Conservation (phyloP, 2,329 filamentous ascomycete species). For the Aspergillus udagawae region DNA sequence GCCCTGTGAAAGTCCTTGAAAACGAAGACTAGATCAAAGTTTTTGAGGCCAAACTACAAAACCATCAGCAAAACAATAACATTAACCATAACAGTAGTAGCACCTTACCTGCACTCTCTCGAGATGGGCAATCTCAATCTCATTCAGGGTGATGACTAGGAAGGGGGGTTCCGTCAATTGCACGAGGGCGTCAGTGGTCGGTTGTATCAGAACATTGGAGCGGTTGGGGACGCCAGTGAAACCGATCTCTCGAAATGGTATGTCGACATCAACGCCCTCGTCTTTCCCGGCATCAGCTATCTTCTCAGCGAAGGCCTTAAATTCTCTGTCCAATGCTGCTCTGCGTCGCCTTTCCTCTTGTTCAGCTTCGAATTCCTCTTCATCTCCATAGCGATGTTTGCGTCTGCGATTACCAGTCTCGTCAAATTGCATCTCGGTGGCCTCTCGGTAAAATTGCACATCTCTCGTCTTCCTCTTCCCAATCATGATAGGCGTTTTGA, state of each 20-base stretch:
- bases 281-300: conserved; percentile 92
- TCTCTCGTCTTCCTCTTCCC: conserved; percentile 99
- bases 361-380: conserved; percentile 97
- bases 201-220: conserved; percentile 92
- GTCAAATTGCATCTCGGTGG: conserved; percentile 97
- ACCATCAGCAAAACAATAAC: conserved; percentile 20
- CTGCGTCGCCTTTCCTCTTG: conserved; percentile 91
- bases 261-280: conserved; percentile 88
- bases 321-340: conserved; percentile 89
- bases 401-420: conserved; percentile 97
- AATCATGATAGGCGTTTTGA: conserved; percentile 97
- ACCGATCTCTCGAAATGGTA: conserved; percentile 92
- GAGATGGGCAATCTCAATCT: conserved; percentile 93
- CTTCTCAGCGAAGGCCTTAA: conserved; percentile 95
- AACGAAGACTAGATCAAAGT: conserved; percentile 97
- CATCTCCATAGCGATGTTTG: conserved; percentile 95
- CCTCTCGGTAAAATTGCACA: conserved; percentile 96
- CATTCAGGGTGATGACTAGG: conserved; percentile 88
- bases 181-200: conserved; percentile 93
- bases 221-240: conserved; percentile 96
- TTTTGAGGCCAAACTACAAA: conserved; percentile 84
- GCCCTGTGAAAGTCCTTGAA: conserved; percentile 95
- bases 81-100: neutral
- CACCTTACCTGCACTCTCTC: conserved; percentile 72
- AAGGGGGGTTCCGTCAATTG: conserved; percentile 97